Evolutionary conservation across 2,329 filamentous ascomycete species (phyloP).

Genomic region (Septoria petroselini): DNA sequence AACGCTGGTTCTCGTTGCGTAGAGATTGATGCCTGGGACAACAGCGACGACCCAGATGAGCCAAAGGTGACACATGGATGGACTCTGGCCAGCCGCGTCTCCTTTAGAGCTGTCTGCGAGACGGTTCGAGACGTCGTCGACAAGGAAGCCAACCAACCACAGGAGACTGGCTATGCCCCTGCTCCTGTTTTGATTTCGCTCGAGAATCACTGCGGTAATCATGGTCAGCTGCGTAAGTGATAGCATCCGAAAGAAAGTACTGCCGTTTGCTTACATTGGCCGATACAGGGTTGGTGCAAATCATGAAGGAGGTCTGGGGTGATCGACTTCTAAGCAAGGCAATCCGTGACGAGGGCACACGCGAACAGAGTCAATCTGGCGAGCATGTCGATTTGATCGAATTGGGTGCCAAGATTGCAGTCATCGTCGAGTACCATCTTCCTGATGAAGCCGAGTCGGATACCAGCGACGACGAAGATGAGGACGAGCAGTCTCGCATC

Average conservation of each 20-base stretch:
- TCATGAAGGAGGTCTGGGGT: constrained; percentile 64
- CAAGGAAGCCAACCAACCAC: constrained; percentile 52
- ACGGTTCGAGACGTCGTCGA: constrained; percentile 62
- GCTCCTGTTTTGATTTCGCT: constrained; percentile 63
- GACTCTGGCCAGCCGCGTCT: constrained; percentile 63
- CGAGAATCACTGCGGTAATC: constrained; percentile 62
- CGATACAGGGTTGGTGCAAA: constrained; percentile 52
- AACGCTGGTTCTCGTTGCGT: constrained; percentile 65
- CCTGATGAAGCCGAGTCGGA: constrained; percentile 50
- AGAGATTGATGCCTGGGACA: constrained; percentile 72
- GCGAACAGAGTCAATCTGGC: constrained; percentile 52
- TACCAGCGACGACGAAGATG: constrained; percentile 37
- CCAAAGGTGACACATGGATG: constrained; percentile 70
- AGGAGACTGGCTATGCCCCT: constrained; percentile 42
- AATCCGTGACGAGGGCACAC: constrained; percentile 55
- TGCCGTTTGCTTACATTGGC: no score
- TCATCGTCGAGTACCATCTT: constrained; percentile 67
- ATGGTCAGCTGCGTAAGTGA: constrained; percentile 52
- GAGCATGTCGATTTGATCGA: constrained; percentile 59
- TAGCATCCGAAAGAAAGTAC: no score
- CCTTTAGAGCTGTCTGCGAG: constrained; percentile 64
- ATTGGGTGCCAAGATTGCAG: constrained; percentile 60
- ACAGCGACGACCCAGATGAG: constrained; percentile 58
- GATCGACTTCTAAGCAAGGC: constrained; percentile 58
- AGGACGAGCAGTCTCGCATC: constrained; percentile 40